Percentiles rank a stretch among this genome's conserved stretches.
phyloP scores from a whole-genome alignment of 768 basidiomycete species.

The Mycena indigotica region DNA sequence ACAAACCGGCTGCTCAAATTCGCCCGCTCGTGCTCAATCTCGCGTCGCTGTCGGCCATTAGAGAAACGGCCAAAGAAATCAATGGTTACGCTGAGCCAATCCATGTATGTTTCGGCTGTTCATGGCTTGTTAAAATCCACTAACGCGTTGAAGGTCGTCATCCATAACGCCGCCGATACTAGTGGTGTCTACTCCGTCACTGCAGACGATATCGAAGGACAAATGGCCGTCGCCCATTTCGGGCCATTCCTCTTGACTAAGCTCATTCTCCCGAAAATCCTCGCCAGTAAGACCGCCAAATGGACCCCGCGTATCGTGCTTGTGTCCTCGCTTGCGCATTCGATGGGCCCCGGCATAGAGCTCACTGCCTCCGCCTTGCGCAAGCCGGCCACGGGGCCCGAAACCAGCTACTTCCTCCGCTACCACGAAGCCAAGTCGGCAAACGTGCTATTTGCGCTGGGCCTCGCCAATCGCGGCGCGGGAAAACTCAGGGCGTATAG shows the following conservation, averaged over 20 bases:
- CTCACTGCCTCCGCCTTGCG: background rate
- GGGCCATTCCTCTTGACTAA: conserved; percentile 2
- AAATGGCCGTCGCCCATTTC: background rate
- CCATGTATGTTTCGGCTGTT: background rate
- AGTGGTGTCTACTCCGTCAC: background rate
- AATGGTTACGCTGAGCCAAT: conserved; percentile 4
- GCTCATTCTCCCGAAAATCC: background rate
- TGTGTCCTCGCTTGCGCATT: background rate
- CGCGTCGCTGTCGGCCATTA: background rate
- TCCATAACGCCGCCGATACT: background rate
- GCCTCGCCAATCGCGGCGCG: background rate
- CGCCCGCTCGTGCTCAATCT: conserved; percentile 8
- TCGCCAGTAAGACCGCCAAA: background rate
- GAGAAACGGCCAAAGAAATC: conserved; percentile 4
- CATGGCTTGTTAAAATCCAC: background rate
- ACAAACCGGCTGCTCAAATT: background rate
- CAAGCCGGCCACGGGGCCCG: background rate
- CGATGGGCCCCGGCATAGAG: background rate
- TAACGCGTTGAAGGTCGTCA: background rate
- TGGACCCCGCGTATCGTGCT: background rate
- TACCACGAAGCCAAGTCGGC: background rate
- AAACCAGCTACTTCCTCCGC: background rate
- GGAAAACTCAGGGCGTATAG: conserved; percentile 4
- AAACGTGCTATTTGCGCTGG: background rate
- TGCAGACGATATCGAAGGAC: background rate